Base-by-base conservation (phyloP, 441 rosid species). In the Biscutella laevigata region DNA sequence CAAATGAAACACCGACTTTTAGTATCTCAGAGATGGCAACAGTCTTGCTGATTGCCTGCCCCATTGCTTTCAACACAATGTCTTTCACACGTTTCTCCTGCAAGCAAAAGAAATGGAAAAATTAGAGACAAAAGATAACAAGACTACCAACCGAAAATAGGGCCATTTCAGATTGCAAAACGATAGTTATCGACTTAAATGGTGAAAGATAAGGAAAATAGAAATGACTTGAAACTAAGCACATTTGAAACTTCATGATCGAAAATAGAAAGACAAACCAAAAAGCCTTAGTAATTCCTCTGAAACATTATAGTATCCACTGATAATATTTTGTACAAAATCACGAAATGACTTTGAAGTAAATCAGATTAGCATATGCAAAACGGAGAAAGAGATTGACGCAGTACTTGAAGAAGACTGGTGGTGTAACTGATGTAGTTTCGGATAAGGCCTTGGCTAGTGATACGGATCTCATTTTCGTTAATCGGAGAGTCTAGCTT, bases 391-490 rank as follows among this genome's bases (percentile, higher is more conserved):
- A 41, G 11, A 55, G 13, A n/a, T n/a, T n/a, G n/a, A n/a, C n/a
- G n/a, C n/a, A 27, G 30, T 34, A 91, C 98, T 79, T 82, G 96
- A 43, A 91, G 89, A 62, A 91, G 95, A 34, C 82, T 70, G 39
- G 83, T 73, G 49, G 89, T 95, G 45, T 91, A 91, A 74, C 65
- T 82, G 80, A 88, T 81, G 73, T 92, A 92, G 78, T 88, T 88
- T 1, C 94, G 68, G 63, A 88, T 74, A 40, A 81, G 82, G 16
- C 98, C 96, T 9, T 71, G 77, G 4, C 94, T 71, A 32, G 98
- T 91, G 81, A 91, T 88, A 37, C 96, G 94, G 73, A 91, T 91
- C 89, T 91, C 98, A 70, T 88, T 91, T 56, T 82, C 95, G 74
- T 73, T 82, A 12, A 91, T 88, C 56, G 92, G 91, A 4, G 79